These are phyloP conservation scores for Carex myosuroides DNA, from an alignment of 176 grass and related monocot species.

Conservation along the genomic window DNA sequence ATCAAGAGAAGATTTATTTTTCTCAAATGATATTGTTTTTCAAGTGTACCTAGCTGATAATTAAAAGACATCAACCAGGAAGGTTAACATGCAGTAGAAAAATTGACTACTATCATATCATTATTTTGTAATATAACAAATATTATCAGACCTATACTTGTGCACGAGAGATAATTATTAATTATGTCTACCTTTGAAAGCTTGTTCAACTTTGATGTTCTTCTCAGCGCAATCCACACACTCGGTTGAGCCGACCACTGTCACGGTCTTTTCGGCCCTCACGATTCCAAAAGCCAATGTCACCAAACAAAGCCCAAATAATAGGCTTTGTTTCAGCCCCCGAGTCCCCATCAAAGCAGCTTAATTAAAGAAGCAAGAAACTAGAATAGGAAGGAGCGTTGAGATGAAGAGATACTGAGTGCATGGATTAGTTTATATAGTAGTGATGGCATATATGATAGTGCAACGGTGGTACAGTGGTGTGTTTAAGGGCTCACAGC, in stretches of 20 bases:
- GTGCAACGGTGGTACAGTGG: background rate
- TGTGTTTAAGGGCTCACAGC: background rate
- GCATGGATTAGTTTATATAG: constrained; percentile 4
- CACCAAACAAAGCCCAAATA: constrained; percentile 13
- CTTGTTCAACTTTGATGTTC: constrained; percentile 11
- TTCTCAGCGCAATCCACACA: constrained; percentile 16
- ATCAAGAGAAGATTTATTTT: background rate
- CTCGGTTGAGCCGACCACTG: constrained; percentile 10
- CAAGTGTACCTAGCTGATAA: background rate
- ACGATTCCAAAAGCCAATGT: background rate
- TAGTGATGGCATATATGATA: background rate
- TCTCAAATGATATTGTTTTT: background rate
- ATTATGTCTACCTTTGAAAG: constrained; percentile 2
- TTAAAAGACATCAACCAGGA: no score
- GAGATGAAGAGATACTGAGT: background rate
- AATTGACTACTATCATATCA: background rate
- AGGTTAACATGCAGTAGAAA: background rate
- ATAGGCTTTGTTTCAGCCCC: background rate
- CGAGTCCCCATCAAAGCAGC: background rate
- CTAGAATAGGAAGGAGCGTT: background rate
- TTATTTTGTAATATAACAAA: background rate
- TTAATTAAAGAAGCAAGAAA: background rate
- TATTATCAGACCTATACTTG: background rate
- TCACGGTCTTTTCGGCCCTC: background rate
- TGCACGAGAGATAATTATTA: background rate